These are phyloP conservation scores for Vanrija humicola DNA, from an alignment of 1,284 basidiomycete genomes.

Conservation along the genomic window DNA sequence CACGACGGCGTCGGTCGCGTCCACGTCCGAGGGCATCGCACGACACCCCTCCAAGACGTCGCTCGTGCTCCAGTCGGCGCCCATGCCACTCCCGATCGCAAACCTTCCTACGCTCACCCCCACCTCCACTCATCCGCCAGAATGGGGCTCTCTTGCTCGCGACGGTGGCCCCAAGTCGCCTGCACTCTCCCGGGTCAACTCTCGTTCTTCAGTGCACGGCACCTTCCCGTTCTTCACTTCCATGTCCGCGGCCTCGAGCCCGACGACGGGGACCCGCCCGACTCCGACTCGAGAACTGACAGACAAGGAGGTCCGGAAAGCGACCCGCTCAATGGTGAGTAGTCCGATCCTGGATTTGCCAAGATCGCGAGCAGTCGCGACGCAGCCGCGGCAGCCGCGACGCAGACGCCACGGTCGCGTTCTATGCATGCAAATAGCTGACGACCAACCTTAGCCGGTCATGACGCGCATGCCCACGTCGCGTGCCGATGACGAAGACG, in stretches of 20 bases:
- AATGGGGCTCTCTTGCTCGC: slow-evolving; percentile 34
- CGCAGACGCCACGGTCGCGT: not conserved
- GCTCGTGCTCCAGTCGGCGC: slow-evolving; percentile 39
- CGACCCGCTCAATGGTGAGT: slow-evolving; percentile 45
- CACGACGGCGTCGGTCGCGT: too few species aligned
- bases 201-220: slow-evolving; percentile 8
- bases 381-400: too few species aligned
- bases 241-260: slow-evolving; percentile 1
- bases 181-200: slow-evolving; percentile 7
- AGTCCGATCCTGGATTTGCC: too few species aligned
- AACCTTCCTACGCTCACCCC: slow-evolving; percentile 38
- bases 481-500: slow-evolving; percentile 6
- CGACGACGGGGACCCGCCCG: slow-evolving; percentile 2
- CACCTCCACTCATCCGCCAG: slow-evolving; percentile 18
- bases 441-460: slow-evolving; percentile 30
- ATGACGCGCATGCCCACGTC: slow-evolving; percentile 28
- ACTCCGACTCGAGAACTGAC: slow-evolving; percentile 20
- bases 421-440: not conserved
- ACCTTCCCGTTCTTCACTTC: slow-evolving; percentile 29
- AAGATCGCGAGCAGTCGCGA: too few species aligned
- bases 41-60: not conserved
- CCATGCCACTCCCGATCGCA: slow-evolving; percentile 48
- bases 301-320: slow-evolving; percentile 41
- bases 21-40: too few species aligned
- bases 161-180: slow-evolving; percentile 35